A percentile compares a stretch with the other conserved stretches of the same genome.
These are phyloP conservation scores for Coemansia sp. DNA, from an alignment of 192 early-diverging fungal species.

Conservation along the genomic window DNA sequence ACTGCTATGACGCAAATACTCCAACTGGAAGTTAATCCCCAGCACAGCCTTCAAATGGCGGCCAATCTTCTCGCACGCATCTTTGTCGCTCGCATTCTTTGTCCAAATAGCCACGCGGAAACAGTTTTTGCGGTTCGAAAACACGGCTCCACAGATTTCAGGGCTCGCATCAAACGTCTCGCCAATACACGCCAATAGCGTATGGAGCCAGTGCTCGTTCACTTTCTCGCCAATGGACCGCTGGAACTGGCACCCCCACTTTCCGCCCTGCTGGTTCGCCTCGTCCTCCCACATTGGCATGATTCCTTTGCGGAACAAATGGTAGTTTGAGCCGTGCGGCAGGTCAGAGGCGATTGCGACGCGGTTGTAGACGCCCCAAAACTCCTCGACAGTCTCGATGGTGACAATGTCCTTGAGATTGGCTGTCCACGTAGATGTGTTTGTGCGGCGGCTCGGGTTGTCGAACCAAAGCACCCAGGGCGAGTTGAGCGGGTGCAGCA, in stretches of 20 bases:
- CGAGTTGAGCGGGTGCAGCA: constrained; percentile 85
- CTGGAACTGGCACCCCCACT: constrained; percentile 79
- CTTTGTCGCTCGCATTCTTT: constrained; percentile 42
- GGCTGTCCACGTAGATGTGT: constrained; percentile 73
- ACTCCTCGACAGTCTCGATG: constrained; percentile 92
- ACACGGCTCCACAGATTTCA: constrained; percentile 86
- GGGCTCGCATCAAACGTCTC: constrained; percentile 76
- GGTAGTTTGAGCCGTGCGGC: constrained; percentile 82
- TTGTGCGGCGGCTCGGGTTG: constrained; percentile 78
- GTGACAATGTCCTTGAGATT: constrained; percentile 89
- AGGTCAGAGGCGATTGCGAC: constrained; percentile 73
- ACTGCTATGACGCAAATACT: constrained; percentile 40
- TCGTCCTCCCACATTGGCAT: constrained; percentile 95
- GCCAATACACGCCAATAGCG: constrained; percentile 84
- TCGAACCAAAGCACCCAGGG: constrained; percentile 96
- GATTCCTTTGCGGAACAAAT: constrained; percentile 89
- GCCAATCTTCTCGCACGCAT: constrained; percentile 52
- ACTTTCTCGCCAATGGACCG: constrained; percentile 72
- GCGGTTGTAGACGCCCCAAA: constrained; percentile 95
- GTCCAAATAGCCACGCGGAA: constrained; percentile 90
- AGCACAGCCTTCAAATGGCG: constrained; percentile 60
- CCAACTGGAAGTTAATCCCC: constrained; percentile 50
- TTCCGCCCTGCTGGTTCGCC: constrained; percentile 86
- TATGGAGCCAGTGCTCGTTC: constrained; percentile 84
- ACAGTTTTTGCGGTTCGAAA: constrained; percentile 78